These are phyloP conservation scores for Zalaria obscura DNA, from an alignment of 2,329 filamentous ascomycete species.

Conservation along the genomic window DNA sequence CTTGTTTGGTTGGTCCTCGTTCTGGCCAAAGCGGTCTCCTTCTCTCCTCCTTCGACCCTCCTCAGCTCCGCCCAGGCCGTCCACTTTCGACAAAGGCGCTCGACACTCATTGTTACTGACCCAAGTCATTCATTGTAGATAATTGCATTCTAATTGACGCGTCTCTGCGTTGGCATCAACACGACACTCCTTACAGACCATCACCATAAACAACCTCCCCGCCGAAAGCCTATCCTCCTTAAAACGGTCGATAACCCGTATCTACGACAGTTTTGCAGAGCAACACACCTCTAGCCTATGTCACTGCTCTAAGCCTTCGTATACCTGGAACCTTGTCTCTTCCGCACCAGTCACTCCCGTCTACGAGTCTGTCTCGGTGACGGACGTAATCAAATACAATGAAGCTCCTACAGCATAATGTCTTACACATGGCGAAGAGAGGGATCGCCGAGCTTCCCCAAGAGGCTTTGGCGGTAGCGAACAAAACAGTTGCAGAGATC, in stretches of 20 bases:
- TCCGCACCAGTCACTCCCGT: conserved; percentile 1
- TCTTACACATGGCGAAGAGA: not conserved
- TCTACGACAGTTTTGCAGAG: conserved; percentile 3
- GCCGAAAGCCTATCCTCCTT: conserved; percentile 2
- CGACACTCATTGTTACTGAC: conserved; percentile 5
- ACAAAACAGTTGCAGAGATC: not conserved
- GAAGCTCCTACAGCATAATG: not conserved
- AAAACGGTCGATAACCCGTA: conserved; percentile 3
- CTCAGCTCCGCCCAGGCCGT: too few species aligned
- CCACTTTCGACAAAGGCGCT: not conserved
- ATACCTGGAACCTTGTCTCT: not conserved
- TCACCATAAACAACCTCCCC: conserved; percentile 1
- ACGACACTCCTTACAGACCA: conserved; percentile 1
- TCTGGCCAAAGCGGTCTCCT: not conserved
- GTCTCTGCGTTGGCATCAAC: not conserved
- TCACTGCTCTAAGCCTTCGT: not conserved
- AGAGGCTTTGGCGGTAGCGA: not conserved
- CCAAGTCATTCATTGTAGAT: conserved; percentile 13
- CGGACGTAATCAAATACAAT: not conserved
- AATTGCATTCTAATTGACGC: conserved; percentile 2
- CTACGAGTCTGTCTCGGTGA: not conserved
- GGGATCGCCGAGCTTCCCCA: not conserved
- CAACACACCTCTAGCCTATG: not conserved
- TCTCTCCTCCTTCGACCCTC: not conserved
- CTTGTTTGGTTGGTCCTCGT: too few species aligned